These are phyloP conservation scores for Cercospora sp. DNA, from an alignment of 2,329 filamentous ascomycete species.

Conservation along the genomic window DNA sequence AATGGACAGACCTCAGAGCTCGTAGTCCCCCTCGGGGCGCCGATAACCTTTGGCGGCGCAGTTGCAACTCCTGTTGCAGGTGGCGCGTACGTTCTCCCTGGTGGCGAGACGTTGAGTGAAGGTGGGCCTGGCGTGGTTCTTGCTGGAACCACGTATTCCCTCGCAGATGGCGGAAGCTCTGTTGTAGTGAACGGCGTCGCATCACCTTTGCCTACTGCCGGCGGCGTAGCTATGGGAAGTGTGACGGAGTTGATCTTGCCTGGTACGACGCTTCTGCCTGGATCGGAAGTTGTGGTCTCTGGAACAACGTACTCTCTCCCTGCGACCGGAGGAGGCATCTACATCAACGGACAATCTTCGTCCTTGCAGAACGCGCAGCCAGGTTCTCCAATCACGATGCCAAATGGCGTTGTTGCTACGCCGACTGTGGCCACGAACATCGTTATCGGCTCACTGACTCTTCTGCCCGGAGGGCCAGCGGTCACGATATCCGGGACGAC, in stretches of 20 bases:
- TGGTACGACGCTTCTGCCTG: constrained; percentile 16
- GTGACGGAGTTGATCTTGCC: constrained; percentile 12
- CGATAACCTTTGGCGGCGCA: constrained; percentile 7
- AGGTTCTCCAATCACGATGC: constrained; percentile 6
- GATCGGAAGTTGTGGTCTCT: constrained; percentile 16
- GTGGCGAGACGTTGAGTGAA: constrained; percentile 22
- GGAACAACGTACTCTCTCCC: constrained; percentile 18
- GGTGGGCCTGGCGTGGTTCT: neutral
- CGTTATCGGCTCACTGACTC: constrained; percentile 13
- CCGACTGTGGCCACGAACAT: constrained; percentile 13
- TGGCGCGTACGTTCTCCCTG: constrained; percentile 13
- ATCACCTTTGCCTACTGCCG: constrained; percentile 12
- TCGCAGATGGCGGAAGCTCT: neutral
- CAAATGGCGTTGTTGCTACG: constrained; percentile 17
- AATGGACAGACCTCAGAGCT: constrained; percentile 10
- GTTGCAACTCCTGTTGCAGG: constrained; percentile 11
- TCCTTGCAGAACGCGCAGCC: neutral
- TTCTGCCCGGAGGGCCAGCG: constrained; percentile 23
- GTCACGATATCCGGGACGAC: constrained; percentile 20
- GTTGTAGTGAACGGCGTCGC: constrained; percentile 11
- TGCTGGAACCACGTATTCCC: constrained; percentile 5
- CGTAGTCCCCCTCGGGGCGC: neutral
- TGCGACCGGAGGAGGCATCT: constrained; percentile 4
- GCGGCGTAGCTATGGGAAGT: neutral
- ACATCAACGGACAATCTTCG: constrained; percentile 11